These are phyloP conservation scores for Endocalyx cinctus DNA, from an alignment of 2,329 filamentous ascomycete genomes.

Conservation along the genomic window DNA sequence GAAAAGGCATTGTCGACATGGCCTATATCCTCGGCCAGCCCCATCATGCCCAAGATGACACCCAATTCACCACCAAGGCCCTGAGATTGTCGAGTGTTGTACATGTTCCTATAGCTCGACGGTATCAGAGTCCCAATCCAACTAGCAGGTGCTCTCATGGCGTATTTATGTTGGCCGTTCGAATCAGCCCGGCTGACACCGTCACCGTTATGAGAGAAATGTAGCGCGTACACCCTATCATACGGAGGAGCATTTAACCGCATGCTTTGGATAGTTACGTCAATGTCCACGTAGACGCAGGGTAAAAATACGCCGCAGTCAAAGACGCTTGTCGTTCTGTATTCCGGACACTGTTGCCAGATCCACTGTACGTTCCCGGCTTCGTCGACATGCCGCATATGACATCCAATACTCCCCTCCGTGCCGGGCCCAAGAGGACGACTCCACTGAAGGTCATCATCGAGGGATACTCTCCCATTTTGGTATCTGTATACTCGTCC, in stretches of 20 bases:
- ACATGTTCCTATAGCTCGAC: constrained; percentile 5
- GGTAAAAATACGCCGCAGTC: constrained; percentile 13
- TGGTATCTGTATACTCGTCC: not conserved
- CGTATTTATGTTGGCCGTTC: constrained; percentile 2
- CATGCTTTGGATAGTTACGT: constrained; percentile 3
- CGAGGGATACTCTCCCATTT: constrained; percentile 1
- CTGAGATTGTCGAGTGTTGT: not conserved
- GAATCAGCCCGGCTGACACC: constrained; percentile 5
- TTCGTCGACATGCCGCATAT: not conserved
- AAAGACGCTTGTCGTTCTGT: constrained; percentile 11
- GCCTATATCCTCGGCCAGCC: constrained; percentile 7
- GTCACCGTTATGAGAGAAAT: constrained; percentile 2
- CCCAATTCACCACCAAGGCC: constrained; percentile 9
- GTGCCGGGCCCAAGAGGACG: not conserved
- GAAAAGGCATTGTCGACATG: constrained; percentile 10
- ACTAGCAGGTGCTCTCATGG: constrained; percentile 6
- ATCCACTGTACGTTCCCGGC: not conserved
- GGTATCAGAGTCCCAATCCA: constrained; percentile 16
- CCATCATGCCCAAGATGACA: constrained; percentile 15
- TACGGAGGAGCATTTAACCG: not conserved
- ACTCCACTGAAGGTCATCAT: not conserved
- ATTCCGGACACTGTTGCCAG: too few species aligned
- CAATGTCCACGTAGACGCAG: constrained; percentile 7
- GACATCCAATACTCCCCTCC: not conserved
- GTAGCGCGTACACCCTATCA: constrained; percentile 3